Evolutionary conservation across 2,329 filamentous ascomycete species (phyloP), one percentile per base, ranked within the genome.

Genomic region (Metarhizium anisopliae): DNA sequence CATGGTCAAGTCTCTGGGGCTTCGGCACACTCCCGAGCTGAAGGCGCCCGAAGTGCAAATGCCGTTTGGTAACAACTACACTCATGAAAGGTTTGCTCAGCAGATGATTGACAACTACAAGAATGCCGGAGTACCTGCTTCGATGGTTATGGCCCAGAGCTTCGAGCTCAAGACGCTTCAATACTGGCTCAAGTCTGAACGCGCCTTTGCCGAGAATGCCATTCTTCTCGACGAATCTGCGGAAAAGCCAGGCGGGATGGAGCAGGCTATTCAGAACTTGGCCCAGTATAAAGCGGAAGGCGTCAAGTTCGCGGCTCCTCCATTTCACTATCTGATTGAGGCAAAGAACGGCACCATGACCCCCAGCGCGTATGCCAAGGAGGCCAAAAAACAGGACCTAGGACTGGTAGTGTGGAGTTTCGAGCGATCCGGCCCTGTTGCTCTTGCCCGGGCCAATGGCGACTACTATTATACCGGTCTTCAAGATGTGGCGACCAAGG

Each of bases 31-130:
- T 0, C 79, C 83, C 5, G 85, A 88, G 70, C 76, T 87, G 36
- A 89, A 89, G 74, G 81, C 80, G 0, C 85, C 82, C 40, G 73
- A 80, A 61, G 81, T 89, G n/a, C 65, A 75, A n/a, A 89, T 89
- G 85, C 86, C 86, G 0, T 89, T 86, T 66, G 65, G 74, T 47
- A 76, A 75, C 35, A 66, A 77, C 64, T 89, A 87, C 73, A 89
- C 85, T 0, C 84, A 87, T 65, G 71, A 81, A 61, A 71, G 75
- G 63, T 89, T 82, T 64, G 81, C 82, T 0, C 82, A 86, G 69
- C 82, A 88, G 67, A 70, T 89, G 58, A 76, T 86, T 55, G 77
- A 86, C 63, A 77, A 80, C 54, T 85, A 84, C 72, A 75, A 76
- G 57, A 66, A 68, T 1, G 77, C 77, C 16, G 72, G 74, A 29